A percentile compares a stretch with the other conserved stretches of the same genome.
phyloP scores from a whole-genome alignment of 805 yeast genomes.

The Zygotorulaspora florentina region DNA sequence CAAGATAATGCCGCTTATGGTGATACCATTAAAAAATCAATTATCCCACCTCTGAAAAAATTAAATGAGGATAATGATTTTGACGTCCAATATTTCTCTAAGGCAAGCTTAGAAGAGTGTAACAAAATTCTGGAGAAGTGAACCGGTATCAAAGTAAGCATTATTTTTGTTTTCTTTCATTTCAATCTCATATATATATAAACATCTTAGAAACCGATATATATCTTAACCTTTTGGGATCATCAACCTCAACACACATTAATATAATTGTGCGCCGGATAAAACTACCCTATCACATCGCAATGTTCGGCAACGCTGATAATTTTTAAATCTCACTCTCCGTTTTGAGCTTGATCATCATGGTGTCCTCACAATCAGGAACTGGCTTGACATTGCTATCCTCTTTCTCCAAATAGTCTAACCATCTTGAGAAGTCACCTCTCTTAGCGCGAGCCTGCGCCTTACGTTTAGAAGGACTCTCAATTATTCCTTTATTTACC shows the following conservation, averaged over 20 bases:
- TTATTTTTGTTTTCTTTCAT: not conserved
- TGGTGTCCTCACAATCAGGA: slow-evolving; percentile 5
- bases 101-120: slow-evolving; percentile 49
- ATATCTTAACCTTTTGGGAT: not conserved
- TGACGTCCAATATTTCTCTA: slow-evolving; percentile 86
- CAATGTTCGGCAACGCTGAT: not conserved
- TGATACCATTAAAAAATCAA: slow-evolving; percentile 44
- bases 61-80: slow-evolving; percentile 71
- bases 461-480: not conserved
- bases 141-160: not conserved
- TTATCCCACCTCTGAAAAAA: slow-evolving; percentile 61
- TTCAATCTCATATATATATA: not conserved
- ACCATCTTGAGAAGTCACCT: slow-evolving; percentile 42
- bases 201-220: not conserved
- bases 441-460: slow-evolving; percentile 20
- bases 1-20: slow-evolving; percentile 28
- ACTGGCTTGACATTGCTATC: slow-evolving; percentile 4
- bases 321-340: not conserved
- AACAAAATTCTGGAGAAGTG: slow-evolving; percentile 13
- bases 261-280: not conserved
- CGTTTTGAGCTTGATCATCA: not conserved
- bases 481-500: slow-evolving; percentile 31
- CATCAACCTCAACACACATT: not conserved
- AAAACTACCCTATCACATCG: not conserved
- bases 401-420: slow-evolving; percentile 24